Conservation (phyloP, 495 filamentous ascomycete genomes). For the Sporormia fimetaria region DNA sequence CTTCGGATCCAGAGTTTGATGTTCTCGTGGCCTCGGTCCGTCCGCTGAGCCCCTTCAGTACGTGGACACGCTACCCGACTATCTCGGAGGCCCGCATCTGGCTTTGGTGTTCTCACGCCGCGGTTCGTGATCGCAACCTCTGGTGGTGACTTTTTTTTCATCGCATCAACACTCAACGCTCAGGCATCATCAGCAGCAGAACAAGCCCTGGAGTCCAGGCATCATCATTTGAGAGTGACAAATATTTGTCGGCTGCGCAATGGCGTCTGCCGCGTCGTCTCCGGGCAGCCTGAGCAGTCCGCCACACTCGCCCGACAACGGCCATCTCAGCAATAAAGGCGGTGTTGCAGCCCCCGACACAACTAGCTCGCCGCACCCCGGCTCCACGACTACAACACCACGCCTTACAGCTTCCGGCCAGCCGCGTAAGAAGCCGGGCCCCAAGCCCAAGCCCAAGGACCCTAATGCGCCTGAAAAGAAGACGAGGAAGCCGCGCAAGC, state of each 20-base stretch:
- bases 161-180: too few species aligned
- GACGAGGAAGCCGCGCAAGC: constrained; percentile 40
- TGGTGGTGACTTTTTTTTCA: too few species aligned
- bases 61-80: too few species aligned
- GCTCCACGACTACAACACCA: constrained; percentile 12
- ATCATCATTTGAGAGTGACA: too few species aligned
- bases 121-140: too few species aligned
- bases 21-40: too few species aligned
- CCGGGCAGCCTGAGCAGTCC: constrained; percentile 16
- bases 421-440: constrained; percentile 23
- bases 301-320: constrained; percentile 26
- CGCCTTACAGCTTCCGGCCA: constrained; percentile 10
- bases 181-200: too few species aligned
- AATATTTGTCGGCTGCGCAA: too few species aligned
- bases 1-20: constrained; percentile 10
- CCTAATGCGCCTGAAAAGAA: constrained; percentile 19
- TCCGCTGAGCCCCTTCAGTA: too few species aligned
- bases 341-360: constrained; percentile 9
- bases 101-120: too few species aligned
- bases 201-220: too few species aligned
- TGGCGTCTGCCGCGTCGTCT: constrained; percentile 22
- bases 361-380: constrained; percentile 3
- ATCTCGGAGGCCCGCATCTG: too few species aligned
- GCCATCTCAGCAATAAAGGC: constrained; percentile 5
- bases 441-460: constrained; percentile 25